A percentile compares a stretch with the other conserved stretches of the same genome.
Conservation (phyloP, 1,139 yeast genomes). For the Candida neerlandica region DNA sequence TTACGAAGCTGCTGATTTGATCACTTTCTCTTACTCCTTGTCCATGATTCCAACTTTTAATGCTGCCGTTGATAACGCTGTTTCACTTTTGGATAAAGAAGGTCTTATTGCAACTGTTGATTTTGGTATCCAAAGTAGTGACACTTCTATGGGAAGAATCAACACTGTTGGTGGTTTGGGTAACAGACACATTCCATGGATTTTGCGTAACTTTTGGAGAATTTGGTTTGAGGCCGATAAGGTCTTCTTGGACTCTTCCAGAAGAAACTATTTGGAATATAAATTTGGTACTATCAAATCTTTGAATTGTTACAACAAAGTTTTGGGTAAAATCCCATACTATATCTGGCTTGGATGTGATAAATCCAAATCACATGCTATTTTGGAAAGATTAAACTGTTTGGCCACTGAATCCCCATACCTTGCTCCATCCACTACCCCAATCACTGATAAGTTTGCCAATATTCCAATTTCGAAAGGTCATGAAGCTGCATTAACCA, state of each 20-base stretch:
- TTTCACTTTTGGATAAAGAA: constrained; percentile 51
- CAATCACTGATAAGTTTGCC: constrained; percentile 23
- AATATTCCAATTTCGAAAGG: constrained; percentile 60
- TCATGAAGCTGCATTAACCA: constrained; percentile 70
- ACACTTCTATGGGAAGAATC: constrained; percentile 67
- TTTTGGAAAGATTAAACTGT: constrained; percentile 66
- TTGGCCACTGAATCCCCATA: constrained; percentile 82
- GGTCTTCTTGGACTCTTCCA: constrained; percentile 75
- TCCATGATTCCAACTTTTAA: constrained; percentile 86
- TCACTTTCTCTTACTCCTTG: constrained; percentile 77
- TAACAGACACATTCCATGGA: constrained; percentile 75
- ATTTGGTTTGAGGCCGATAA: constrained; percentile 86
- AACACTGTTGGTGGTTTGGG: constrained; percentile 75
- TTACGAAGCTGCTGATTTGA: constrained; percentile 51
- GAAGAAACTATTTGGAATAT: constrained; percentile 82
- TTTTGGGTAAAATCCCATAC: constrained; percentile 74
- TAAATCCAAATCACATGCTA: constrained; percentile 60
- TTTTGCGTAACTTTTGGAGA: constrained; percentile 79
- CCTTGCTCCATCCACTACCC: constrained; percentile 56
- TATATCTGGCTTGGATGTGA: constrained; percentile 84
- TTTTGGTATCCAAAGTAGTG: constrained; percentile 73
- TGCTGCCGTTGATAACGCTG: constrained; percentile 75
- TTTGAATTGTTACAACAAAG: constrained; percentile 62
- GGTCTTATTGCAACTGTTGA: constrained; percentile 75
- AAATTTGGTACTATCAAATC: constrained; percentile 79